Percentiles rank a stretch among this genome's conserved stretches.
Conservation (phyloP, 805 yeast species). For the Lipomyces yamanashiensis region DNA sequence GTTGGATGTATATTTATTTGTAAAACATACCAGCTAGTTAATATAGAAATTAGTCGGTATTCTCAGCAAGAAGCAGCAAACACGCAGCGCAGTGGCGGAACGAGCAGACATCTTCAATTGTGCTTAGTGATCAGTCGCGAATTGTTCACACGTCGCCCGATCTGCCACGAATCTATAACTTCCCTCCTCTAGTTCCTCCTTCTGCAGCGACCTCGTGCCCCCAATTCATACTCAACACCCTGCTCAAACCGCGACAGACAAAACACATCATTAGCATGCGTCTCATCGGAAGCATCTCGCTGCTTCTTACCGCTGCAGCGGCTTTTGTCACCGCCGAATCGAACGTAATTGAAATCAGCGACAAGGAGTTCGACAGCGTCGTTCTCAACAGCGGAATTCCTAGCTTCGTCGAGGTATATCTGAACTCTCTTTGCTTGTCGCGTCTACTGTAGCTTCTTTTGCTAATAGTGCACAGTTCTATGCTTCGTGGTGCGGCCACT, state of each 20-base stretch:
- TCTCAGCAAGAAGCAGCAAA: background rate
- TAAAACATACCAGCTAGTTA: no score
- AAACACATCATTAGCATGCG: background rate
- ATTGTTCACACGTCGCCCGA: no score
- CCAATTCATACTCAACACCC: no score
- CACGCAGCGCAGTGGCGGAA: background rate
- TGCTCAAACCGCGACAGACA: no score
- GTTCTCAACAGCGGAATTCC: conserved; percentile 58
- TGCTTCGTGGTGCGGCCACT: conserved; percentile 83
- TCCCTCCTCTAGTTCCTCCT: no score
- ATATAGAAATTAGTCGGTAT: background rate
- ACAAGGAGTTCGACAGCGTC: conserved; percentile 55
- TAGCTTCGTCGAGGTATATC: conserved; percentile 55
- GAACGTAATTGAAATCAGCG: conserved; percentile 52
- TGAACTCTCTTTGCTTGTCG: background rate
- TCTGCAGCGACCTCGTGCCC: no score
- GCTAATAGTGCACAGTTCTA: conserved; percentile 51
- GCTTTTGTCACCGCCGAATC: conserved; percentile 20
- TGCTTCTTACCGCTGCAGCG: conserved; percentile 9
- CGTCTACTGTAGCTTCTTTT: background rate
- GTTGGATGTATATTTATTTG: no score
- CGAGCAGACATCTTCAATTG: no score
- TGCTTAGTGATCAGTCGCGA: background rate
- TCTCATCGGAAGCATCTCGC: conserved; percentile 1
- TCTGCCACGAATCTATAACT: no score